phyloP scores from a whole-genome alignment of 176 grass and related monocot species.

The Metroxylon sagu region DNA sequence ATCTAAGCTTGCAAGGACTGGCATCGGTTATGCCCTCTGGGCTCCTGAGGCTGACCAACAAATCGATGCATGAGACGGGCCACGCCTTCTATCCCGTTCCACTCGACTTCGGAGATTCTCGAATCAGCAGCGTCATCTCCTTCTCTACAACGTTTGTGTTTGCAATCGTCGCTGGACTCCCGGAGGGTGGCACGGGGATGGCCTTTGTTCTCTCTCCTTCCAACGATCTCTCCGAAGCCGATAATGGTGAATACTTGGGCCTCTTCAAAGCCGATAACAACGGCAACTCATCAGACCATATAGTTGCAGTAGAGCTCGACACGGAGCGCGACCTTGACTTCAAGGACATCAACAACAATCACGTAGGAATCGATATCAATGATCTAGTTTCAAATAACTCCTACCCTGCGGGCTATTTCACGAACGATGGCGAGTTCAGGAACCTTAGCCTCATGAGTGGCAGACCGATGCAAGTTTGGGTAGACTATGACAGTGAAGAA shows the following conservation, averaged over 20 bases:
- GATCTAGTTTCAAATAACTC: neutral
- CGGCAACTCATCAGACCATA: neutral
- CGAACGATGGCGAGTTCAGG: neutral
- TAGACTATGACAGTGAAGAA: slow-evolving; percentile 10
- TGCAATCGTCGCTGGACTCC: slow-evolving; percentile 21
- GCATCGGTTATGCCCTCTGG: slow-evolving; percentile 25
- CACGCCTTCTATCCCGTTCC: slow-evolving; percentile 27
- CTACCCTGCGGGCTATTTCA: neutral
- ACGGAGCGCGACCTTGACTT: slow-evolving; percentile 20
- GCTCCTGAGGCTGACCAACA: slow-evolving; percentile 52
- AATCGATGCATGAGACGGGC: slow-evolving; percentile 22
- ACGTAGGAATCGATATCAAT: slow-evolving; percentile 39
- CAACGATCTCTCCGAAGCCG: slow-evolving; percentile 27
- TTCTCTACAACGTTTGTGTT: slow-evolving; percentile 32
- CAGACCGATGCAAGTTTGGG: slow-evolving; percentile 31
- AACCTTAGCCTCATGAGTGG: slow-evolving; percentile 5
- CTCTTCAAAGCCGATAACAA: slow-evolving; percentile 17
- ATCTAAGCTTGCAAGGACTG: slow-evolving; percentile 9
- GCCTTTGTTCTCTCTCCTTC: slow-evolving; percentile 33
- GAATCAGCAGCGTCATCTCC: neutral
- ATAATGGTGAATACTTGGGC: slow-evolving; percentile 22
- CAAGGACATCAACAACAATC: slow-evolving; percentile 22
- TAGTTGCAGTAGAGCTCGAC: slow-evolving; percentile 33
- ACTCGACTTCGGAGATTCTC: neutral
- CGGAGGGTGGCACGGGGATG: slow-evolving; percentile 26